phyloP scores from a whole-genome alignment of 1,139 yeast species.

The Casaregolazyma lundiana region DNA sequence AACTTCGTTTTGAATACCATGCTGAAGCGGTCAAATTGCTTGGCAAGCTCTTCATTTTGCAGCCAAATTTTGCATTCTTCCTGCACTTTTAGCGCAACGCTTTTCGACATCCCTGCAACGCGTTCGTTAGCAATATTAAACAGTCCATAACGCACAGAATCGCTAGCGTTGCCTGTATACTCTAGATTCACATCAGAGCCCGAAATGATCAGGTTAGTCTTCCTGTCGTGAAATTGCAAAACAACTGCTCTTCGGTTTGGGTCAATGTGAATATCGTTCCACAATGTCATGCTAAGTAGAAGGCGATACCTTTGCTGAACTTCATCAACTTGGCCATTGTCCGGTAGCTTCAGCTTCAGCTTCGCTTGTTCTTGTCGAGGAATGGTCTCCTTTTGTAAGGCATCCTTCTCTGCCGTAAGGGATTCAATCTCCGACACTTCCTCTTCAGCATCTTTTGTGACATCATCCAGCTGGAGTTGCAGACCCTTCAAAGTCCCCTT shows the following conservation, averaged over 20 bases:
- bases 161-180: background rate
- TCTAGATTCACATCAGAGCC: background rate
- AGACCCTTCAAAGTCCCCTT: conserved; percentile 2
- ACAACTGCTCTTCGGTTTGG: background rate
- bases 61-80: background rate
- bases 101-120: background rate
- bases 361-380: conserved; percentile 2
- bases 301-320: background rate
- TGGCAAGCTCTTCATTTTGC: conserved; percentile 1
- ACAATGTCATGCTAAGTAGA: conserved; percentile 1
- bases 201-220: background rate
- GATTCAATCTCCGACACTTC: conserved; percentile 1
- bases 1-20: background rate
- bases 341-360: background rate
- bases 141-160: background rate
- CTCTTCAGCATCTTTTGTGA: background rate
- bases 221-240: background rate
- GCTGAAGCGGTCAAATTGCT: conserved; percentile 1
- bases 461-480: background rate
- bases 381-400: background rate
- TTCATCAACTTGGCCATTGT: conserved; percentile 4
- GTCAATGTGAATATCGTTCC: background rate
- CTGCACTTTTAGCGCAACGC: background rate
- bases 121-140: background rate
- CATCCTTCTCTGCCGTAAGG: background rate